Evolutionary conservation across 805 yeast genomes (phyloP).

Genomic region (Wickerhamiella hasegawae): DNA sequence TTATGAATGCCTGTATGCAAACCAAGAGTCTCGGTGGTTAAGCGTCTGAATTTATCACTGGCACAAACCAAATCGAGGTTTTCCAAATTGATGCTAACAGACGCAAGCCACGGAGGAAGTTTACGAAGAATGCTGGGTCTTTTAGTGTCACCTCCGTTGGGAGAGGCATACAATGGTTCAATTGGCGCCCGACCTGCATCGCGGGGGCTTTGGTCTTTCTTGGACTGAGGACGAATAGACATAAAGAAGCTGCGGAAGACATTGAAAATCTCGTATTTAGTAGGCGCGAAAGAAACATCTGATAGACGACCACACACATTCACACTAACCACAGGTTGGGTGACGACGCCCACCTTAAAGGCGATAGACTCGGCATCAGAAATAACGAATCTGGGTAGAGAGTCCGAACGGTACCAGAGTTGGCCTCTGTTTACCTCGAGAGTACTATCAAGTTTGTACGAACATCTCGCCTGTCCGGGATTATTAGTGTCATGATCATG

Average conservation of each 20-base stretch:
- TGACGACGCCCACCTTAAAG: slow-evolving; percentile 13
- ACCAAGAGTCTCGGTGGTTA: slow-evolving; percentile 12
- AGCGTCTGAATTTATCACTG: slow-evolving; percentile 13
- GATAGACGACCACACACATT: slow-evolving; percentile 13
- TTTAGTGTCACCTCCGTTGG: too few species aligned
- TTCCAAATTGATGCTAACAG: slow-evolving; percentile 3
- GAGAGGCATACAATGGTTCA: too few species aligned
- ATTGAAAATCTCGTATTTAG: slow-evolving; percentile 21
- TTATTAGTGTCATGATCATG: slow-evolving; percentile 11
- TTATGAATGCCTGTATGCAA: slow-evolving; percentile 5
- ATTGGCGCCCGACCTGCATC: too few species aligned
- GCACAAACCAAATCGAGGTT: slow-evolving; percentile 11
- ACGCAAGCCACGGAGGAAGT: slow-evolving; percentile 13
- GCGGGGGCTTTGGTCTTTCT: too few species aligned
- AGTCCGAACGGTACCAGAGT: slow-evolving; percentile 19
- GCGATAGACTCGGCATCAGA: slow-evolving; percentile 13
- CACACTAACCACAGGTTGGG: slow-evolving; percentile 19
- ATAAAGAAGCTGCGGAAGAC: slow-evolving; percentile 15
- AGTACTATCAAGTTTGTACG: slow-evolving; percentile 8
- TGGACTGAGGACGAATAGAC: too few species aligned
- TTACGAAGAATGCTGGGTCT: slow-evolving; percentile 8
- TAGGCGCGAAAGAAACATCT: slow-evolving; percentile 16
- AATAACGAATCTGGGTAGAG: slow-evolving; percentile 17
- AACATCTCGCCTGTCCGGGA: not conserved
- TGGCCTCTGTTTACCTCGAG: slow-evolving; percentile 8